Percentiles rank a stretch among this genome's conserved stretches.
These are phyloP conservation scores for Candida peoriensis DNA, from an alignment of 805 yeast genomes.

Conservation along the genomic window DNA sequence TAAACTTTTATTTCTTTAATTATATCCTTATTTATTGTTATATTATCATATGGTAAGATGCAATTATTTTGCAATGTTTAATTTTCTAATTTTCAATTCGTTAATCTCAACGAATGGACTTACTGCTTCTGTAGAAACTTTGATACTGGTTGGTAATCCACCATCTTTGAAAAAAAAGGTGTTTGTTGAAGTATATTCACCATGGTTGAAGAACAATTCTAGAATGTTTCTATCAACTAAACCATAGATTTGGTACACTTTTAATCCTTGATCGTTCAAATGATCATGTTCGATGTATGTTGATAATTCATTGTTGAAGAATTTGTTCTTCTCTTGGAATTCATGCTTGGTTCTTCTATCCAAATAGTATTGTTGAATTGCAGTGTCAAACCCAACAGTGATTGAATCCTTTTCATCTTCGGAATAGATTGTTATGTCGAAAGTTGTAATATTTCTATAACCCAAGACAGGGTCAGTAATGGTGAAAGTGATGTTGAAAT, in stretches of 20 bases:
- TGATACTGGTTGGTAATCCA: constrained; percentile 11
- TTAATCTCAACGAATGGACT: constrained; percentile 2
- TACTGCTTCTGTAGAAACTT: constrained; percentile 10
- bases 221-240: constrained; percentile 27
- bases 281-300: constrained; percentile 20
- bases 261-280: constrained; percentile 10
- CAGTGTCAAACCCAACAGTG: constrained; percentile 24
- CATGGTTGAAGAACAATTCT: constrained; percentile 29
- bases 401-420: constrained; percentile 19
- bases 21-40: too few species aligned
- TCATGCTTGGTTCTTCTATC: constrained; percentile 22
- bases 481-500: constrained; percentile 23
- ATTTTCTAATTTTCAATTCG: neutral
- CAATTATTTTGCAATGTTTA: too few species aligned
- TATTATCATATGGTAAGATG: too few species aligned
- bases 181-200: constrained; percentile 25
- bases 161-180: constrained; percentile 25
- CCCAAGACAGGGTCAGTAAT: constrained; percentile 8
- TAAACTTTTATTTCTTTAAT: too few species aligned
- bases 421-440: constrained; percentile 18
- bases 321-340: constrained; percentile 22
- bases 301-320: constrained; percentile 24
- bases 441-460: constrained; percentile 6
- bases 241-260: constrained; percentile 24
- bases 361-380: constrained; percentile 21